Percentiles rank a stretch among this genome's conserved stretches.
Evolutionary conservation across 768 basidiomycete species (phyloP).

Genomic region (Pleurotus tuber-regium): DNA sequence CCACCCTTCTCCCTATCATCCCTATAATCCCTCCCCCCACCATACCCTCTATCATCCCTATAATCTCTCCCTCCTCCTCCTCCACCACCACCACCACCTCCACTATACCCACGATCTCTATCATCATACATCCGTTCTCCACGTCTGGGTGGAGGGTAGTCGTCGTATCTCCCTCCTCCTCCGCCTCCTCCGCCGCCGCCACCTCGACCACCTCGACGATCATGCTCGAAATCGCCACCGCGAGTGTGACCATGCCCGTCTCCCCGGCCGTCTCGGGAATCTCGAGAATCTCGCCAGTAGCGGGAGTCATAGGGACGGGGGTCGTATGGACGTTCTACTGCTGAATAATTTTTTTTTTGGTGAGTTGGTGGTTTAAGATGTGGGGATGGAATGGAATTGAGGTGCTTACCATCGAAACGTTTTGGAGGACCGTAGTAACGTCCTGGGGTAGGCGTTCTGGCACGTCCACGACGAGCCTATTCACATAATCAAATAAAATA

Average conservation of each 20-base stretch:
- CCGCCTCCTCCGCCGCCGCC: conserved; percentile 43
- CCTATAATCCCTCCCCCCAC: conserved; percentile 21
- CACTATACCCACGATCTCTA: conserved; percentile 42
- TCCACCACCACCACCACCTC: conserved; percentile 21
- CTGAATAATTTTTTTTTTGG: neutral
- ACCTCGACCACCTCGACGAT: conserved; percentile 27
- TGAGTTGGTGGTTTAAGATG: conserved; percentile 9
- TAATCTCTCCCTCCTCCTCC: conserved; percentile 23
- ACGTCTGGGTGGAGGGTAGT: conserved; percentile 37
- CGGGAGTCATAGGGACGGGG: conserved; percentile 90
- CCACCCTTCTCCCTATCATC: conserved; percentile 8
- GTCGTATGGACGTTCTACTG: conserved; percentile 86
- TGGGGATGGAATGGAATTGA: neutral
- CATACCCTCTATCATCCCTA: conserved; percentile 21
- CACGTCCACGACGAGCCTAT: conserved; percentile 86
- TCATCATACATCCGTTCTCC: conserved; percentile 39
- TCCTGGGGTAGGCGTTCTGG: conserved; percentile 91
- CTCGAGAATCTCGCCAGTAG: conserved; percentile 58
- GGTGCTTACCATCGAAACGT: conserved; percentile 56
- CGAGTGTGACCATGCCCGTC: conserved; percentile 40
- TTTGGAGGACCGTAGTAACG: conserved; percentile 94
- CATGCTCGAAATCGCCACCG: conserved; percentile 36
- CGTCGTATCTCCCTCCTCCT: conserved; percentile 30
- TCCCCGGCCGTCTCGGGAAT: conserved; percentile 27
- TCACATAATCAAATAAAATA: conserved; percentile 9